phyloP scores from a whole-genome alignment of 2,329 filamentous ascomycete species.

The Neofusicoccum sp. region DNA sequence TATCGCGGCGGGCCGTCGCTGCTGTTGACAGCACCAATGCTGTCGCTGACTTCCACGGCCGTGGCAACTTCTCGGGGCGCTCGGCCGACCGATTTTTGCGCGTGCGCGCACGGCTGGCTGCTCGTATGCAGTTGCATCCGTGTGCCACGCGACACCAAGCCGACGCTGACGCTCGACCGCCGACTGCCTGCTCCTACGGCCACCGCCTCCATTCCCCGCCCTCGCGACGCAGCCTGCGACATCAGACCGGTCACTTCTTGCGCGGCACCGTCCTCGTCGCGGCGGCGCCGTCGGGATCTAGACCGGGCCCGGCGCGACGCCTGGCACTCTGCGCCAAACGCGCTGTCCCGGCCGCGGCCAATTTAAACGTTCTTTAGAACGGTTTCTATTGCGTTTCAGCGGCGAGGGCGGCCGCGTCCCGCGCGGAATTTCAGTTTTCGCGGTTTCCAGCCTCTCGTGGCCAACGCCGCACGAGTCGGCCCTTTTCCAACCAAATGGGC shows the following conservation, averaged over 20 bases:
- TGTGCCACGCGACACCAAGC: slow-evolving; percentile 12
- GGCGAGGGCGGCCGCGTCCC: slow-evolving; percentile 4
- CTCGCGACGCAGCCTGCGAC: slow-evolving; percentile 4
- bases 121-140: slow-evolving; percentile 1
- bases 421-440: slow-evolving; percentile 10
- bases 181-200: background rate
- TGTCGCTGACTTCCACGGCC: background rate
- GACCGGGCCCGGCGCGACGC: slow-evolving; percentile 2
- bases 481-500: slow-evolving; percentile 8
- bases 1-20: slow-evolving; percentile 17
- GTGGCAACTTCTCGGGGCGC: background rate
- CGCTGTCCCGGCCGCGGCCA: background rate
- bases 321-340: slow-evolving; percentile 10
- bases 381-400: slow-evolving; percentile 16
- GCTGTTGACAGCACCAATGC: slow-evolving; percentile 12
- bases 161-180: background rate
- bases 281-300: slow-evolving; percentile 4
- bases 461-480: slow-evolving; percentile 8
- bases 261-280: background rate
- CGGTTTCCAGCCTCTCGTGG: background rate
- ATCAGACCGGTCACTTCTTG: background rate
- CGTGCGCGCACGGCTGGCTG: background rate
- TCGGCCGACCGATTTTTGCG: slow-evolving; percentile 8
- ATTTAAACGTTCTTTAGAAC: slow-evolving; percentile 18
- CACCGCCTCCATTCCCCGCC: background rate